phyloP scores from a whole-genome alignment of 2,329 filamentous ascomycete species.

The Alternaria postmessia region DNA sequence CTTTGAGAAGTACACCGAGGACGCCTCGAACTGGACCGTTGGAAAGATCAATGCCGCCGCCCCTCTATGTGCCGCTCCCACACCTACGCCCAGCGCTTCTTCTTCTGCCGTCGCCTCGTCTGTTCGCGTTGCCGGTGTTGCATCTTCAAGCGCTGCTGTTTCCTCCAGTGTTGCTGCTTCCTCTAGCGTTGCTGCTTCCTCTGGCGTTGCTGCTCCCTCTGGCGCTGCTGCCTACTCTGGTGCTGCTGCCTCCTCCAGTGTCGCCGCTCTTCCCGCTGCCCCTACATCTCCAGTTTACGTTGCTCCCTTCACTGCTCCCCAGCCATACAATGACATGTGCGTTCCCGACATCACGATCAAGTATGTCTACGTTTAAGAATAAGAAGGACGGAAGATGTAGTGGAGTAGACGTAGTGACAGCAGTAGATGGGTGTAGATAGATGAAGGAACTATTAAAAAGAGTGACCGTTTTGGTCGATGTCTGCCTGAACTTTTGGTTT shows the following conservation, averaged over 20 bases:
- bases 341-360: constrained; percentile 25
- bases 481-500: constrained; percentile 27
- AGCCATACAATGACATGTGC: constrained; percentile 26
- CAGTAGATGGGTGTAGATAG: constrained; percentile 26
- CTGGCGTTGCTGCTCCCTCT: constrained; percentile 6
- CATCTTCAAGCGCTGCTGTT: constrained; percentile 20
- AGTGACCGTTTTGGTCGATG: constrained; percentile 22
- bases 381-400: constrained; percentile 28
- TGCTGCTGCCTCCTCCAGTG: constrained; percentile 13
- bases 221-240: neutral
- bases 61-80: constrained; percentile 30
- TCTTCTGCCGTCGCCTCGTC: constrained; percentile 25
- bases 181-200: constrained; percentile 11
- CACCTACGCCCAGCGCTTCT: constrained; percentile 30
- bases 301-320: constrained; percentile 28
- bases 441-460: constrained; percentile 26
- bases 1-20: constrained; percentile 46
- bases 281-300: constrained; percentile 32
- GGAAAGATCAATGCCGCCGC: constrained; percentile 31
- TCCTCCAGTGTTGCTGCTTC: constrained; percentile 7
- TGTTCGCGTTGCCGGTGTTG: constrained; percentile 23
- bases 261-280: constrained; percentile 26
- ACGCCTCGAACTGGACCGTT: constrained; percentile 34
- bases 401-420: constrained; percentile 27
- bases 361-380: constrained; percentile 31